These are phyloP conservation scores for Stagonosporopsis chrysanthemi DNA, from an alignment of 2,329 filamentous ascomycete genomes.

Conservation along the genomic window DNA sequence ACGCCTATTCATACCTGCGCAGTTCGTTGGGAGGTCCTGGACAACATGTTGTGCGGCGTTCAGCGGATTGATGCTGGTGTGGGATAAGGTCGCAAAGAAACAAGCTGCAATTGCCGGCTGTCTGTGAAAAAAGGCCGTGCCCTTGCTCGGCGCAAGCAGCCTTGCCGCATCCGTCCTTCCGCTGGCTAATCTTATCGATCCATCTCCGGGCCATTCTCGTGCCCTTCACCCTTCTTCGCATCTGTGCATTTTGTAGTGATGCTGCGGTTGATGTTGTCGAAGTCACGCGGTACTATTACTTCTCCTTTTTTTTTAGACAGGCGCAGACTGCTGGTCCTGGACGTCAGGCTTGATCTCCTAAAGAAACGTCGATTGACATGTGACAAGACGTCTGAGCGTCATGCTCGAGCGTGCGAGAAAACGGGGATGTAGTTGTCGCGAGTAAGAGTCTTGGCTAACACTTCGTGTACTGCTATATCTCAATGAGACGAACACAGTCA, in stretches of 20 bases:
- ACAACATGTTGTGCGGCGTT: slow-evolving; percentile 52
- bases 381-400: slow-evolving; percentile 8
- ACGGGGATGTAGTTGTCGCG: neutral
- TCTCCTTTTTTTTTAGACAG: neutral
- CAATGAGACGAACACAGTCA: neutral
- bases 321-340: neutral
- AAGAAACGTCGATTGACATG: slow-evolving; percentile 3
- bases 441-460: neutral
- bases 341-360: neutral
- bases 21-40: slow-evolving; percentile 55
- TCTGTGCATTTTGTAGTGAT: neutral
- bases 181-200: slow-evolving; percentile 25
- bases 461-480: neutral
- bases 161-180: slow-evolving; percentile 31
- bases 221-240: slow-evolving; percentile 5
- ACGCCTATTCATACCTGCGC: slow-evolving; percentile 54
- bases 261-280: neutral
- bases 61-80: slow-evolving; percentile 38
- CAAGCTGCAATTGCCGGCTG: slow-evolving; percentile 44
- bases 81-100: slow-evolving; percentile 43
- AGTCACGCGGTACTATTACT: neutral
- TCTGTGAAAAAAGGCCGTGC: slow-evolving; percentile 46
- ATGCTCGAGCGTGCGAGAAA: slow-evolving; percentile 9
- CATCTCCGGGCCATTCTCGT: slow-evolving; percentile 16
- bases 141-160: slow-evolving; percentile 32